A percentile compares a stretch with the other conserved stretches of the same genome.
These are phyloP conservation scores for Jamesozyma rosinii DNA, from an alignment of 805 yeast genomes.

Conservation along the genomic window DNA sequence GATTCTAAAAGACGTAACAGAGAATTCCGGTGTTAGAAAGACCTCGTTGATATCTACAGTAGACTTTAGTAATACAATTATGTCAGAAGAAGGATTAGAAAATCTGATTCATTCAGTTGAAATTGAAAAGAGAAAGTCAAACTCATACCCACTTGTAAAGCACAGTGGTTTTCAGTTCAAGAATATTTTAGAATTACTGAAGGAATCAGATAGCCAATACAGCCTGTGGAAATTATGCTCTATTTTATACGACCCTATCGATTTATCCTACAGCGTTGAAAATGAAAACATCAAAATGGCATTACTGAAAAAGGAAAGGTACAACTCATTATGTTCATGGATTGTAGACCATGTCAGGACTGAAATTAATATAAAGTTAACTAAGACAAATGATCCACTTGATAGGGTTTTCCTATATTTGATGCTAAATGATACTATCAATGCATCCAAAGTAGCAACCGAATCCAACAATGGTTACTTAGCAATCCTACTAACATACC, in stretches of 20 bases:
- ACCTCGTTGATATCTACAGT: neutral
- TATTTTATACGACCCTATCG: constrained; percentile 46
- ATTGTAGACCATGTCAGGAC: constrained; percentile 37
- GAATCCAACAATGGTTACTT: constrained; percentile 58
- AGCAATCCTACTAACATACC: constrained; percentile 55
- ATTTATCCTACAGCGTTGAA: constrained; percentile 14
- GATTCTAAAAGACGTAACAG: constrained; percentile 8
- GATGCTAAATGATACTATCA: constrained; percentile 46
- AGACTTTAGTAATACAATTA: neutral
- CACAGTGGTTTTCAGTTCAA: constrained; percentile 31
- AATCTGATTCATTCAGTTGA: constrained; percentile 20
- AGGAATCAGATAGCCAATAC: constrained; percentile 16
- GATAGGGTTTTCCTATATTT: constrained; percentile 44
- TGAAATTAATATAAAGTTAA: constrained; percentile 30
- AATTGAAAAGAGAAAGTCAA: constrained; percentile 22
- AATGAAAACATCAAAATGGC: constrained; percentile 16
- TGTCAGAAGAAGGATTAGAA: constrained; percentile 1
- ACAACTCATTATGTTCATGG: constrained; percentile 48
- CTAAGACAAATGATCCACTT: constrained; percentile 32
- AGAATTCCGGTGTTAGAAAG: constrained; percentile 7
- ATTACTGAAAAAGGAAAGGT: constrained; percentile 32
- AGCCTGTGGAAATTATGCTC: constrained; percentile 50
- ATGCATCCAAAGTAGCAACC: constrained; percentile 56
- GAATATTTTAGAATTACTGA: constrained; percentile 12
- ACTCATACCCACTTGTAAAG: constrained; percentile 33